Conservation (phyloP, 257 asterid genomes). For the Scutellaria baicalensis region DNA sequence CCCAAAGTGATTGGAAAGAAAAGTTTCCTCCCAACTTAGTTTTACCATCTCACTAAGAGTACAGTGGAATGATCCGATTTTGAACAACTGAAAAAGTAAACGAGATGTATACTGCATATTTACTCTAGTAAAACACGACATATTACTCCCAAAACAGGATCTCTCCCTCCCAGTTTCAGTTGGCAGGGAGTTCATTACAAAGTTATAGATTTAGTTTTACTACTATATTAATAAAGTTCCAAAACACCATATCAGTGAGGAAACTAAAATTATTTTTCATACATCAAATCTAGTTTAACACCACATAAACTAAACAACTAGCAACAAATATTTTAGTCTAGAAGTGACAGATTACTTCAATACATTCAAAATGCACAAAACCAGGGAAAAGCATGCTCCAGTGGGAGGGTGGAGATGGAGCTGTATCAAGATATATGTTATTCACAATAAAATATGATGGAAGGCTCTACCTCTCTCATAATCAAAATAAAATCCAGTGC, state of each 20-base stretch:
- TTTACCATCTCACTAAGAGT: no score
- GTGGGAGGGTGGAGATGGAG: background rate
- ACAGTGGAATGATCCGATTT: no score
- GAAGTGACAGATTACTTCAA: background rate
- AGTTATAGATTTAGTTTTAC: background rate
- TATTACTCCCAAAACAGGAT: background rate
- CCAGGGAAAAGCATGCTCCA: background rate
- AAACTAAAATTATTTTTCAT: background rate
- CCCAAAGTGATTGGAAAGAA: background rate
- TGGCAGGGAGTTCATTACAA: background rate
- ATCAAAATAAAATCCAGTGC: constrained; percentile 88
- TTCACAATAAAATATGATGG: background rate
- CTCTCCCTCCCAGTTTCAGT: background rate
- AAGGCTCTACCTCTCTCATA: constrained; percentile 73
- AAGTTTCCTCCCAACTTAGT: background rate
- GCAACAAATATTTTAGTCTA: background rate
- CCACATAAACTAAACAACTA: background rate
- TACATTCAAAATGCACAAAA: background rate
- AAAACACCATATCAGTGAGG: no score
- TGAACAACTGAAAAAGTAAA: background rate
- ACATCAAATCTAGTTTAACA: background rate
- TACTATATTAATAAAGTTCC: background rate
- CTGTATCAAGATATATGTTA: background rate
- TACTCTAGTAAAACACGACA: no score
- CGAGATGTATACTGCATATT: background rate